These are phyloP conservation scores for Posidonia australis DNA, from an alignment of 106 monocot genomes.

Conservation along the genomic window DNA sequence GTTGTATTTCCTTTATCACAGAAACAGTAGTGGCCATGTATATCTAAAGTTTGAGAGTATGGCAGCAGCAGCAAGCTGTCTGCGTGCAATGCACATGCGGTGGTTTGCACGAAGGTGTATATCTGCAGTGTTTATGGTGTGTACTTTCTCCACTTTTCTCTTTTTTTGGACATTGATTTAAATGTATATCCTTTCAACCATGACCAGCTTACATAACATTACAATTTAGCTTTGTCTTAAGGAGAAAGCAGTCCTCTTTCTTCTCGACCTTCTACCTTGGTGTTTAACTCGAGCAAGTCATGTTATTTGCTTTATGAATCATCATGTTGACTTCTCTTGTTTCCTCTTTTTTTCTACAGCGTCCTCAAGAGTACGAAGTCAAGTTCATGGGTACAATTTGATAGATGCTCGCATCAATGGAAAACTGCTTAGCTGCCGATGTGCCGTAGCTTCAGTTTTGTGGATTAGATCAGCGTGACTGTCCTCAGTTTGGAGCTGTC, in stretches of 20 bases:
- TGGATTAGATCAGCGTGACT: too few species aligned
- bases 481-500: too few species aligned
- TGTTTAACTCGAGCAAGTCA: too few species aligned
- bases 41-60: slow-evolving; percentile 9
- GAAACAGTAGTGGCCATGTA: slow-evolving; percentile 13
- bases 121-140: slow-evolving; percentile 15
- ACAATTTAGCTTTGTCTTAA: too few species aligned
- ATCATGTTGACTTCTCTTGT: neutral
- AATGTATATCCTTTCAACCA: too few species aligned
- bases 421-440: neutral
- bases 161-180: too few species aligned
- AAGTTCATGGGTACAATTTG: neutral
- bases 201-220: too few species aligned
- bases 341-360: neutral
- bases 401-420: too few species aligned
- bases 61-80: slow-evolving; percentile 5
- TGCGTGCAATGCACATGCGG: slow-evolving; percentile 17
- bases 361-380: slow-evolving; percentile 8
- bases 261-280: too few species aligned
- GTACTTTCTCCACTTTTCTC: neutral
- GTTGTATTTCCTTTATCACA: neutral
- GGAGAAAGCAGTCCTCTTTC: too few species aligned
- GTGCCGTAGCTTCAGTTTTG: too few species aligned
- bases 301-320: neutral
- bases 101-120: slow-evolving; percentile 19